phyloP scores from a whole-genome alignment of 192 early-diverging fungal species.

The Phlyctochytrium arcticum region DNA sequence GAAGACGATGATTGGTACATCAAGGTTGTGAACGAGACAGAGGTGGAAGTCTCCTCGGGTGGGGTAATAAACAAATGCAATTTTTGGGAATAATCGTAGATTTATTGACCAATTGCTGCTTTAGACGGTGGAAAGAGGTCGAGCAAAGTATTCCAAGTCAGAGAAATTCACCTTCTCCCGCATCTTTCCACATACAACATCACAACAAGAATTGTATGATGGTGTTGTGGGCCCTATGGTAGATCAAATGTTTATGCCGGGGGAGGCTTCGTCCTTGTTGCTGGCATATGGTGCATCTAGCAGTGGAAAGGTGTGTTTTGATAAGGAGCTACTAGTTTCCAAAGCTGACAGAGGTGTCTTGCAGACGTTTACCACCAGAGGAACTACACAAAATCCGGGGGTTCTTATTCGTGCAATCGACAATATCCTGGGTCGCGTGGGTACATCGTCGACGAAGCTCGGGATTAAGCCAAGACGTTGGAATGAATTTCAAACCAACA shows the following conservation, averaged over 20 bases:
- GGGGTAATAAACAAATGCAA: not conserved
- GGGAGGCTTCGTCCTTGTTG: constrained; percentile 1
- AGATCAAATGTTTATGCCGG: constrained; percentile 3
- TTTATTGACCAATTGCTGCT: not conserved
- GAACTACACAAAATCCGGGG: constrained; percentile 12
- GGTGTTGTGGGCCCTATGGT: constrained; percentile 1
- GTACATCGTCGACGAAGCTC: not conserved
- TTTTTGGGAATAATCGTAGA: not conserved
- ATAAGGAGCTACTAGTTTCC: not conserved
- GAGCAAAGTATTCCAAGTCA: not conserved
- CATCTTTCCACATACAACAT: constrained; percentile 5
- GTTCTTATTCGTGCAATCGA: constrained; percentile 13
- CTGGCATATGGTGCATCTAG: constrained; percentile 25
- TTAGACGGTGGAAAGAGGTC: not conserved
- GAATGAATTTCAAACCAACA: constrained; percentile 9
- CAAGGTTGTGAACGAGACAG: constrained; percentile 1
- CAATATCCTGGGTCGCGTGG: not conserved
- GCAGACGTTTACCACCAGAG: constrained; percentile 21
- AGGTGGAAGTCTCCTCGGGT: not conserved
- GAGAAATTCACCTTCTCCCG: constrained; percentile 9
- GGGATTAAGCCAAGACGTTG: constrained; percentile 1
- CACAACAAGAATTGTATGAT: constrained; percentile 10
- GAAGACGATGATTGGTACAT: not conserved
- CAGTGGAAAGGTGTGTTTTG: constrained; percentile 21
- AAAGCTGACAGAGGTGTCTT: not conserved